These are phyloP conservation scores for Thelephora ganbajun DNA, from an alignment of 768 basidiomycete species.

Conservation along the genomic window DNA sequence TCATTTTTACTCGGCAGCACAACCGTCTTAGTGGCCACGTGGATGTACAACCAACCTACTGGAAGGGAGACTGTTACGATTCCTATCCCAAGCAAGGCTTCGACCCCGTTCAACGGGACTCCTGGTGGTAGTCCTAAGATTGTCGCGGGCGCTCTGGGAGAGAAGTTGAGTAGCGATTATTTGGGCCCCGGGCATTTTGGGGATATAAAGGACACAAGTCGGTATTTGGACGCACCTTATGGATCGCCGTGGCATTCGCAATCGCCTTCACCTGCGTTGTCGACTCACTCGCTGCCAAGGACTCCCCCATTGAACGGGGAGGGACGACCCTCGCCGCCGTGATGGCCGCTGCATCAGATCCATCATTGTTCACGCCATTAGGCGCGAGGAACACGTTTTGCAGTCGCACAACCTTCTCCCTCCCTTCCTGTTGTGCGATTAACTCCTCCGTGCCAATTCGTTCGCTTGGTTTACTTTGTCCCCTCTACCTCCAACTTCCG, in stretches of 20 bases:
- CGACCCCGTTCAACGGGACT: slow-evolving; percentile 25
- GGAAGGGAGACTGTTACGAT: slow-evolving; percentile 22
- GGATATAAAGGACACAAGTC: slow-evolving; percentile 27
- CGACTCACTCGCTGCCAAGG: slow-evolving; percentile 7
- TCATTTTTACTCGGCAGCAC: slow-evolving; percentile 78
- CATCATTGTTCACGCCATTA: no score
- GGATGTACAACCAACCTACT: slow-evolving; percentile 82
- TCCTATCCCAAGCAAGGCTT: slow-evolving; percentile 19
- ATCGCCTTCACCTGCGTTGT: slow-evolving; percentile 27
- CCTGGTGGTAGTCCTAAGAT: slow-evolving; percentile 36
- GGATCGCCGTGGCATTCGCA: slow-evolving; percentile 36
- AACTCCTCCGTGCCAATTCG: no score
- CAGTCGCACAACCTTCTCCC: no score
- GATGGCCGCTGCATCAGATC: no score
- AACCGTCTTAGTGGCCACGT: slow-evolving; percentile 80
- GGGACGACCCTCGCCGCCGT: no score
- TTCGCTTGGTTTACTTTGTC: no score
- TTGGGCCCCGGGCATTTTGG: slow-evolving; percentile 21
- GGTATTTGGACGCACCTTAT: slow-evolving; percentile 35
- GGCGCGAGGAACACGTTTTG: no score
- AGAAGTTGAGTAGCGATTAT: slow-evolving; percentile 9
- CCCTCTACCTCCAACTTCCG: no score
- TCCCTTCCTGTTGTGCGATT: no score
- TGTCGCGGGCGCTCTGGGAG: slow-evolving; percentile 33
- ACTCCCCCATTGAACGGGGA: neutral